Evolutionary conservation across 495 filamentous ascomycete species (phyloP).

Genomic region (Penicillium riverlandense): DNA sequence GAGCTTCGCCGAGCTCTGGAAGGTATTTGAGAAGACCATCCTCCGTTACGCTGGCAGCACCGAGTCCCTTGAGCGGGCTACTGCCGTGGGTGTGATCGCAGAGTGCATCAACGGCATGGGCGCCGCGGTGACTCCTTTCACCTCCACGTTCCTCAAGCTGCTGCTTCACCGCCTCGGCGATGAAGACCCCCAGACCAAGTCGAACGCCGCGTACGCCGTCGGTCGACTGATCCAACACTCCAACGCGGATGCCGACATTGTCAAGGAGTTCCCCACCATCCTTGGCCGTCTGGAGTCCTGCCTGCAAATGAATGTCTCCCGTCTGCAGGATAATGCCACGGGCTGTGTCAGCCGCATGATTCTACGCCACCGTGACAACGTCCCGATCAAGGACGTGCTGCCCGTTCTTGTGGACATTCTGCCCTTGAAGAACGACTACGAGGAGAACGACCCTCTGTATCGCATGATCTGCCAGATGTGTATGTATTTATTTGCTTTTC

Average conservation of each 20-base stretch:
- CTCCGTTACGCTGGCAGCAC: slow-evolving; percentile 79
- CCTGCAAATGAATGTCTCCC: slow-evolving; percentile 63
- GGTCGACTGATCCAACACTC: slow-evolving; percentile 79
- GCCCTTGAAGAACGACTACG: slow-evolving; percentile 88
- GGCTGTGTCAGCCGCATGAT: slow-evolving; percentile 93
- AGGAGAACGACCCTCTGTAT: slow-evolving; percentile 92
- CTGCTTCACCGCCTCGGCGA: slow-evolving; percentile 83
- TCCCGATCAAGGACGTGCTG: slow-evolving; percentile 74
- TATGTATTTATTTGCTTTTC: slow-evolving; percentile 36
- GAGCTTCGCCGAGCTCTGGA: slow-evolving; percentile 82
- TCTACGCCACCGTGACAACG: slow-evolving; percentile 65
- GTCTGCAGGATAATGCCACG: slow-evolving; percentile 86
- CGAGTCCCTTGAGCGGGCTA: slow-evolving; percentile 78
- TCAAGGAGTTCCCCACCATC: slow-evolving; percentile 68
- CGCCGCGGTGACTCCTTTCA: slow-evolving; percentile 66
- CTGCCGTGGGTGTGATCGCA: slow-evolving; percentile 83
- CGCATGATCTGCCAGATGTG: slow-evolving; percentile 81
- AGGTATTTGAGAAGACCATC: slow-evolving; percentile 84
- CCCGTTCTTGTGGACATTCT: slow-evolving; percentile 72
- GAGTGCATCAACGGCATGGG: slow-evolving; percentile 89
- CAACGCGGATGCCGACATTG: slow-evolving; percentile 59
- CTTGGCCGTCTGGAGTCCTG: slow-evolving; percentile 77
- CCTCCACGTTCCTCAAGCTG: slow-evolving; percentile 64
- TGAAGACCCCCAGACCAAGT: slow-evolving; percentile 86
- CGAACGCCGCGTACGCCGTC: slow-evolving; percentile 86